phyloP scores from a whole-genome alignment of 768 basidiomycete species.

The Nevesoporus exiguus region DNA sequence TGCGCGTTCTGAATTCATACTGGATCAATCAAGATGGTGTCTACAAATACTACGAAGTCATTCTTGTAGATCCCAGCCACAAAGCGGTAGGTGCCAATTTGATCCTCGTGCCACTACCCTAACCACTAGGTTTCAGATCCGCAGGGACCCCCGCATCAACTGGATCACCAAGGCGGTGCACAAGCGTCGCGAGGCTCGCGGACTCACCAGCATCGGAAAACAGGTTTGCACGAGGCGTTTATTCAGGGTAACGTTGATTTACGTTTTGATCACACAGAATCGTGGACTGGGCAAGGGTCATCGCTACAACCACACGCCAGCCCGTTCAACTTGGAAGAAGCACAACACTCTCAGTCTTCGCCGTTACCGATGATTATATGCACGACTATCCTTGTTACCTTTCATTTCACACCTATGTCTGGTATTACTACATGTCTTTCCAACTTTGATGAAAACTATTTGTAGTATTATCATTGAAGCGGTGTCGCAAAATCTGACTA shows the following conservation, averaged over 20 bases:
- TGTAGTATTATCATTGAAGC: neutral
- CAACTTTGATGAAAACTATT: slow-evolving; percentile 14
- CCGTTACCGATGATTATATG: slow-evolving; percentile 65
- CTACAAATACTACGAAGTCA: slow-evolving; percentile 99
- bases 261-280: slow-evolving; percentile 52
- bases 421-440: slow-evolving; percentile 22
- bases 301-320: slow-evolving; percentile 89
- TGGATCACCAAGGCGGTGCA: slow-evolving; percentile 99
- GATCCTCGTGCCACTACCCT: neutral
- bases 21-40: slow-evolving; percentile 99
- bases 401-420: slow-evolving; percentile 27
- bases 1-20: slow-evolving; percentile 97
- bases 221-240: slow-evolving; percentile 50
- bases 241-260: neutral
- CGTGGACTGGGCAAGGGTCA: slow-evolving; percentile 96
- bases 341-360: slow-evolving; percentile 97
- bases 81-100: slow-evolving; percentile 66
- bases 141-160: slow-evolving; percentile 96
- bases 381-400: slow-evolving; percentile 7
- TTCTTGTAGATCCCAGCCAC: slow-evolving; percentile 93
- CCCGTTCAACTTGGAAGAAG: slow-evolving; percentile 91
- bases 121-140: slow-evolving; percentile 53
- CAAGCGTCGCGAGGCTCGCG: slow-evolving; percentile 97
- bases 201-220: slow-evolving; percentile 95
- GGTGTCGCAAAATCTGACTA: too few species aligned